Conservation (phyloP, 164 flowering plant genomes). For the Litsea cubeba region DNA sequence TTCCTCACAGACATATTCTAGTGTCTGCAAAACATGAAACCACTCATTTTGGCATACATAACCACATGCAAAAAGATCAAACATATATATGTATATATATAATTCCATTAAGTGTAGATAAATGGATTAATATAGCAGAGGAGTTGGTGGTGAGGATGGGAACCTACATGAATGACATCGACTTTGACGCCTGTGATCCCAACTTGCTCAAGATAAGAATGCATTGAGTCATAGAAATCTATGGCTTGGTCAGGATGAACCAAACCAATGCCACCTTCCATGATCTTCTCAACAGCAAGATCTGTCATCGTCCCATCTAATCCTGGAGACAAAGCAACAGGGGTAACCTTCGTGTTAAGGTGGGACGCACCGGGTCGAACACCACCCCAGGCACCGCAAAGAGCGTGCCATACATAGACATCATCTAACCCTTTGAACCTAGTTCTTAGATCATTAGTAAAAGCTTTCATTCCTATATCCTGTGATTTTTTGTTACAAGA, state of each 20-base stretch:
- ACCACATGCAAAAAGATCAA: background rate
- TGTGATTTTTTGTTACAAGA: background rate
- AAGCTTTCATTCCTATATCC: conserved; percentile 65
- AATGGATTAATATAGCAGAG: background rate
- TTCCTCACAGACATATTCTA: conserved; percentile 78
- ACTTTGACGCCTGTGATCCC: conserved; percentile 92
- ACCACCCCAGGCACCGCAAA: conserved; percentile 96
- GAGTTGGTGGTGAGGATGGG: background rate
- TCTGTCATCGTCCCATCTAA: conserved; percentile 80
- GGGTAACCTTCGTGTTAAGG: conserved; percentile 44
- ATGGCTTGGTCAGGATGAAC: conserved; percentile 67
- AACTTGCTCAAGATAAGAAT: conserved; percentile 61
- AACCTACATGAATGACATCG: conserved; percentile 87
- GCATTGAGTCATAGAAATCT: conserved; percentile 73
- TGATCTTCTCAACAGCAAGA: conserved; percentile 85
- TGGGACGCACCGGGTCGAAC: conserved; percentile 50
- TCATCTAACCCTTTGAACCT: conserved; percentile 55
- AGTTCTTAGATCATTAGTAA: conserved; percentile 64
- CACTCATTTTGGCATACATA: background rate
- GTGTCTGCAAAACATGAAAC: conserved; percentile 32
- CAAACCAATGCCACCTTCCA: conserved; percentile 64
- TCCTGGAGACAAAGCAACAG: conserved; percentile 59
- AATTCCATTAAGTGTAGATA: background rate
- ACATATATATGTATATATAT: no score
- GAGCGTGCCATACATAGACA: conserved; percentile 91